These are phyloP conservation scores for Saururus chinensis DNA, from an alignment of 164 flowering plant species.

Conservation along the genomic window DNA sequence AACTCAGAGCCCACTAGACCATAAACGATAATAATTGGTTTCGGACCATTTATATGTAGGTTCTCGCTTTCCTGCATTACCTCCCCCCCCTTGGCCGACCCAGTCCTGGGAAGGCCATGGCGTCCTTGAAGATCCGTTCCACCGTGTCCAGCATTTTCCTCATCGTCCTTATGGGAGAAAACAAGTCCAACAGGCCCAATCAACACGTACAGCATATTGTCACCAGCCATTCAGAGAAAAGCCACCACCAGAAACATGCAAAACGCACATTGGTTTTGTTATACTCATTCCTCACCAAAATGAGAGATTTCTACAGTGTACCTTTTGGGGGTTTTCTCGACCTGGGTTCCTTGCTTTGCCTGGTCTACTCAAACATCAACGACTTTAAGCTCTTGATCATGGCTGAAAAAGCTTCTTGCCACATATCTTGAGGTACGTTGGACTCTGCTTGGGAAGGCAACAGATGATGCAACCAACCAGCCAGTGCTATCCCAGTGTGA, in stretches of 20 bases:
- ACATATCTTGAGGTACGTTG: neutral
- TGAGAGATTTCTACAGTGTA: constrained; percentile 43
- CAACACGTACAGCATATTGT: neutral
- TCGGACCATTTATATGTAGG: too few species aligned
- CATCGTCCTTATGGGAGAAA: constrained; percentile 70
- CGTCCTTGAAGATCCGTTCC: constrained; percentile 65
- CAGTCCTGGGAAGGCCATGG: constrained; percentile 24
- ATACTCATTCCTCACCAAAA: constrained; percentile 32
- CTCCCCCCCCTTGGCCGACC: constrained; percentile 10
- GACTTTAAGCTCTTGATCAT: constrained; percentile 17
- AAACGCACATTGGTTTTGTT: neutral
- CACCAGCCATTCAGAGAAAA: too few species aligned
- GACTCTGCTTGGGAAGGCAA: neutral
- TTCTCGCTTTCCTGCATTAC: too few species aligned
- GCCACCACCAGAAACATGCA: neutral
- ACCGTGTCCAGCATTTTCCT: constrained; percentile 67
- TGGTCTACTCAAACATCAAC: constrained; percentile 7
- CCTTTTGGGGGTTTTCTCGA: constrained; percentile 21
- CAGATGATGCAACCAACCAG: too few species aligned
- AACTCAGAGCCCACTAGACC: too few species aligned
- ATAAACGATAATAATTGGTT: too few species aligned
- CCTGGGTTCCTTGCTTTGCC: constrained; percentile 17
- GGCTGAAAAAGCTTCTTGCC: constrained; percentile 10
- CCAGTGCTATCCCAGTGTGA: too few species aligned
- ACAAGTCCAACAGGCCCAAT: constrained; percentile 45